Conservation (phyloP, 495 filamentous ascomycete genomes). For the Lepidopterella palustris region DNA sequence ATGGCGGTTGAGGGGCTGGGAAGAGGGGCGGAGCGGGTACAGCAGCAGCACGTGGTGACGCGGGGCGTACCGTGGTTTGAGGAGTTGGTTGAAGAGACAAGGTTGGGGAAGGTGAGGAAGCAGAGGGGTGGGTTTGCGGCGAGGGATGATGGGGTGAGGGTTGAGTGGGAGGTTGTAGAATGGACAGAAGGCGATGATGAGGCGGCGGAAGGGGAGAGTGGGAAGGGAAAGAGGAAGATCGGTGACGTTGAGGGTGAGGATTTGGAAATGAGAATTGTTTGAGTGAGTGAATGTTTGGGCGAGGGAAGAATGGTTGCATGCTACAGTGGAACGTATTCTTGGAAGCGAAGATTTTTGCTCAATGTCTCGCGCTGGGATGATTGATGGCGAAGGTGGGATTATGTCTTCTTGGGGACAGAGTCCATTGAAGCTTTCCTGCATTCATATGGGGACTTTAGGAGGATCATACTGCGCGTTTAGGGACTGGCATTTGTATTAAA, state of each 20-base stretch:
- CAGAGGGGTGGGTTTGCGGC: constrained; percentile 47
- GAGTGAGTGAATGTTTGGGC: neutral
- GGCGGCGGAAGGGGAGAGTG: constrained; percentile 22
- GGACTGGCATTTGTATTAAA: neutral
- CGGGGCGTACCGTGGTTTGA: constrained; percentile 78
- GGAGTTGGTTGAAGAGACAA: constrained; percentile 66
- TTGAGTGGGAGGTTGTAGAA: constrained; percentile 84
- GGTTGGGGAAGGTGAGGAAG: constrained; percentile 58
- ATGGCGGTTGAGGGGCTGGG: constrained; percentile 26
- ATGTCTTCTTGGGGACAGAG: too few species aligned
- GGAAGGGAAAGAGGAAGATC: constrained; percentile 48
- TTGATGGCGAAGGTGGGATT: too few species aligned
- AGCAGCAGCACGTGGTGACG: constrained; percentile 37
- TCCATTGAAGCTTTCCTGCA: too few species aligned
- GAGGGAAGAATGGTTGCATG: neutral
- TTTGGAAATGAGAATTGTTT: neutral
- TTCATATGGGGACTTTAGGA: neutral
- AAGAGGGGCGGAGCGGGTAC: constrained; percentile 14
- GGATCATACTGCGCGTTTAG: neutral
- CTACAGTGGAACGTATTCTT: too few species aligned
- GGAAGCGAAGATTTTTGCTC: too few species aligned
- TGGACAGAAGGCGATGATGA: constrained; percentile 54
- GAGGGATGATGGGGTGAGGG: constrained; percentile 49
- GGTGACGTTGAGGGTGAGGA: constrained; percentile 36
- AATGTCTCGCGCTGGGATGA: too few species aligned